Evolutionary conservation across 192 early-diverging fungal genomes (phyloP), one percentile per base, ranked within the genome.

Genomic region (Diversispora eburnea): DNA sequence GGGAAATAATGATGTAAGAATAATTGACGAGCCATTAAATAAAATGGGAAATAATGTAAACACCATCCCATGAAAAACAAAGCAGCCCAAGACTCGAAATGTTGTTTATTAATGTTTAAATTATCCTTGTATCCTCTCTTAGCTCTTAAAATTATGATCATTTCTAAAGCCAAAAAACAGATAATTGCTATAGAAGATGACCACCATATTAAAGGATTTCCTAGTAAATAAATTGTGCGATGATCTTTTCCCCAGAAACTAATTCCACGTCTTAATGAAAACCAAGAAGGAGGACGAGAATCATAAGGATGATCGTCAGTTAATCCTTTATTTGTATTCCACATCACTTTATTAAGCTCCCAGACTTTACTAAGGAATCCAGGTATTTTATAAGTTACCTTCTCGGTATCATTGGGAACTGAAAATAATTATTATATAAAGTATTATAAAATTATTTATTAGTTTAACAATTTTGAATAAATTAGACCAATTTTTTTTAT

Each of bases 1-100:
- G 96, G 95, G n/a, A 96, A 85, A 77, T 97, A 98, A 75, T 98
- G 95, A 77, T 97, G 95, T 49, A 95, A 79, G 79, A 98, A 96
- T 49, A 94, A 83, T 78, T 95, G 92, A 43, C 94, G 94, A 20
- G 82, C 83, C 94, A 97, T 95, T 17, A 94, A 75, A 81, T 91
- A 94, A 79, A 97, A 97, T 17, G 94, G 93, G 9, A 92, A 48
- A 77, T 92, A 96, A 81, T 97, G 95, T 52, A 92, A 79, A 19
- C 78, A 74, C 94, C 94, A 98, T 12, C 88, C 93, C 12, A 88
- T 56, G 33, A 89, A 84, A 54, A 91, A 84, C 69, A 95, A 90
- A 22, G 87, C 86, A 42, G 85, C 85, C 12, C 84, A 83, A 7
- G 85, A 77, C 52, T 85, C 76, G 75, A 86, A 91, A 76, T 74